A percentile compares a stretch with the other conserved stretches of the same genome.
Evolutionary conservation across 352 stramenopile species (phyloP).

Genomic region (Globisporangium mamillatum): DNA sequence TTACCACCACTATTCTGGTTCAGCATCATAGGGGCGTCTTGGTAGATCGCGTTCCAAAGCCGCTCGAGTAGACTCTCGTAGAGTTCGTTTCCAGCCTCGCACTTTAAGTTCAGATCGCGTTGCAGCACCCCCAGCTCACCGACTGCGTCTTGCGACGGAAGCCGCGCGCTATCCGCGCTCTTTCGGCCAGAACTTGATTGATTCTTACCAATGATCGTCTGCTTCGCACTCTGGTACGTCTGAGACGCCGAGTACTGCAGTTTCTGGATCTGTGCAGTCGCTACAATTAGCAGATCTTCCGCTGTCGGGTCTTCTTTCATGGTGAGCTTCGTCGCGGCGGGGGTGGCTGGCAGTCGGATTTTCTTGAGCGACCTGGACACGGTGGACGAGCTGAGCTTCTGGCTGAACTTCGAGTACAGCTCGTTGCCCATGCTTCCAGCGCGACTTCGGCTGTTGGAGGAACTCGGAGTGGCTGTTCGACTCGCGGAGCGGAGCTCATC

Average conservation of each 20-base stretch:
- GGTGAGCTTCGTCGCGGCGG: conserved; percentile 43
- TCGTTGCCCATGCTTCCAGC: conserved; percentile 15
- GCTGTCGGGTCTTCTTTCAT: conserved; percentile 58
- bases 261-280: conserved; percentile 49
- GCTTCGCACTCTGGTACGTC: conserved; percentile 30
- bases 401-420: conserved; percentile 28
- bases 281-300: conserved; percentile 59
- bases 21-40: conserved; percentile 20
- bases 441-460: conserved; percentile 4
- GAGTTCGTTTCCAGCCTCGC: conserved; percentile 47
- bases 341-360: conserved; percentile 42
- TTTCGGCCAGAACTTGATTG: conserved; percentile 3
- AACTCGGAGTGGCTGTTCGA: background rate
- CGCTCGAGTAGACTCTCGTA: conserved; percentile 62
- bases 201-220: conserved; percentile 31
- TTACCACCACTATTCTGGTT: background rate
- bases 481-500: conserved; percentile 9
- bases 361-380: conserved; percentile 42
- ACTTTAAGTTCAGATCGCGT: conserved; percentile 63
- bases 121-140: conserved; percentile 55
- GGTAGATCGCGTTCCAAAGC: conserved; percentile 64
- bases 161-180: background rate
- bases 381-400: conserved; percentile 23
- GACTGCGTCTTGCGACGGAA: conserved; percentile 36
- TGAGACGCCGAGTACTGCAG: conserved; percentile 38